Conservation (phyloP, 2,329 filamentous ascomycete species). For the Paecilomyces variotii region DNA sequence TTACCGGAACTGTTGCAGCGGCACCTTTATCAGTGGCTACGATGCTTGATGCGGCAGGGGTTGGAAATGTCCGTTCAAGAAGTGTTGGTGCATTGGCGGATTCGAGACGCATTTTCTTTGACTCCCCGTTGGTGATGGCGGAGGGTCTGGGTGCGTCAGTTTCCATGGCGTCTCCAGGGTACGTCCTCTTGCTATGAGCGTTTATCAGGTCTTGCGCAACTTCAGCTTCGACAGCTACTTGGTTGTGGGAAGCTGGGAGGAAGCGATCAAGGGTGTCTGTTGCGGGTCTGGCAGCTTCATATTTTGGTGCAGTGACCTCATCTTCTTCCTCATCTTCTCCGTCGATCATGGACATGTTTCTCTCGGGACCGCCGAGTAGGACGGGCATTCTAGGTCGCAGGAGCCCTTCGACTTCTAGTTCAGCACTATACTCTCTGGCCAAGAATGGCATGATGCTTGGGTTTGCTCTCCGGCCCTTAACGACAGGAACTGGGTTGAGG, state of each 20-base stretch:
- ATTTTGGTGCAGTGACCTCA: slow-evolving; percentile 9
- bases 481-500: slow-evolving; percentile 63
- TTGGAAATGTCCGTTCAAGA: not conserved
- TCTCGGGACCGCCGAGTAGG: slow-evolving; percentile 21
- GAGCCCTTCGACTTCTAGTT: slow-evolving; percentile 64
- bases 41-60: not conserved
- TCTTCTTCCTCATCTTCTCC: slow-evolving; percentile 24
- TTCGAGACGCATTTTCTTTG: not conserved
- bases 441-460: slow-evolving; percentile 76
- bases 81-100: not conserved
- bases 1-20: not conserved
- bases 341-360: slow-evolving; percentile 15
- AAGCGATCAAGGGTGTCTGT: not conserved
- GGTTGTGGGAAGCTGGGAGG: not conserved
- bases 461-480: slow-evolving; percentile 53
- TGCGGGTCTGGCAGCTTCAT: slow-evolving; percentile 5
- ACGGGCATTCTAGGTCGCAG: slow-evolving; percentile 47
- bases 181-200: not conserved
- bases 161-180: not conserved
- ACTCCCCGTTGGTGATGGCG: not conserved
- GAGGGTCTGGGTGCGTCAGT: not conserved
- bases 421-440: slow-evolving; percentile 54
- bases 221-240: not conserved
- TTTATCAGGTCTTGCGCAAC: not conserved
- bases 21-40: not conserved